These are phyloP conservation scores for Solanum medicagineum DNA, from an alignment of 257 asterid species.

Conservation along the genomic window DNA sequence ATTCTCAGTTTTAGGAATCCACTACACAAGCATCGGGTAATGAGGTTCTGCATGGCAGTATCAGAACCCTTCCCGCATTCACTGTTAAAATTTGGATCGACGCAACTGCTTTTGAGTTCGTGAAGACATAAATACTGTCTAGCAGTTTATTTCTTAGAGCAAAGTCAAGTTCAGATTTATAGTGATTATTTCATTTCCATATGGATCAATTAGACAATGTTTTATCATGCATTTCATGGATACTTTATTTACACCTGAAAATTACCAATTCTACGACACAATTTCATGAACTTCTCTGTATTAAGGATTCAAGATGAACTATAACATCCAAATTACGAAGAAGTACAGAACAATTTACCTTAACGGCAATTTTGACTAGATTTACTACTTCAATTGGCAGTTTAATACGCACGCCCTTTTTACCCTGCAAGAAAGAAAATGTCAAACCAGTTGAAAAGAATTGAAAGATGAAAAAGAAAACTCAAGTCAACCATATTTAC, in stretches of 20 bases:
- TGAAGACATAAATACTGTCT: background rate
- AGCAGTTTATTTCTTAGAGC: background rate
- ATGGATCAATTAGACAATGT: background rate
- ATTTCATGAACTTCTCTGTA: background rate
- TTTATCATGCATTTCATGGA: background rate
- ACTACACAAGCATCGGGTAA: slow-evolving; percentile 60
- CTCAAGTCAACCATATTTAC: background rate
- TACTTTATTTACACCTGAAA: background rate
- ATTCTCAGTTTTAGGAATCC: slow-evolving; percentile 45
- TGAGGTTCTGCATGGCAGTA: slow-evolving; percentile 77
- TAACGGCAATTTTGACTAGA: slow-evolving; percentile 46
- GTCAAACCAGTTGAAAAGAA: background rate
- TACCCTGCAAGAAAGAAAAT: slow-evolving; percentile 33
- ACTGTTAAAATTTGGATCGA: background rate
- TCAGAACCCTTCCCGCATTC: slow-evolving; percentile 54
- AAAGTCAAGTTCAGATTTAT: background rate
- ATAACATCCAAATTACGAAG: background rate
- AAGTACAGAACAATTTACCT: slow-evolving; percentile 21
- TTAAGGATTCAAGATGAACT: background rate
- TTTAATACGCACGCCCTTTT: slow-evolving; percentile 66
- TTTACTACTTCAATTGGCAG: slow-evolving; percentile 39
- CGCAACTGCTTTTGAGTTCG: background rate
- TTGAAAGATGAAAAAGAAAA: background rate
- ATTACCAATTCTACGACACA: background rate
- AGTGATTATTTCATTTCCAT: background rate